phyloP scores from a whole-genome alignment of 1,284 basidiomycete species.

The Cryptococcus sp. region DNA sequence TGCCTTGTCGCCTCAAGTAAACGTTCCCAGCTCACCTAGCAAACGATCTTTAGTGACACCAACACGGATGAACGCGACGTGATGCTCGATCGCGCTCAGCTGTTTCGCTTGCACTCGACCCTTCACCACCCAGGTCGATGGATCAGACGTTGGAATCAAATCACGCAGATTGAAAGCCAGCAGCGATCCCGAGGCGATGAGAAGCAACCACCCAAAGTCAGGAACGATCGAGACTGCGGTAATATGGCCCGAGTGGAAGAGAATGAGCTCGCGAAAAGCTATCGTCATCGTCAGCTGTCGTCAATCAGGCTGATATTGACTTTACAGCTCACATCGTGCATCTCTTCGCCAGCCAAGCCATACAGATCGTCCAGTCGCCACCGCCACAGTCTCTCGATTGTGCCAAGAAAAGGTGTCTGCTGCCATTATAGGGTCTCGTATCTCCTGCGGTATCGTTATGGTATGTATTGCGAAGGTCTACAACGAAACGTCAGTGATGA shows the following conservation, averaged over 20 bases:
- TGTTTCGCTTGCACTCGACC: conserved; percentile 20
- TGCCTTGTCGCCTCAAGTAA: background rate
- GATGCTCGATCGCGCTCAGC: conserved; percentile 26
- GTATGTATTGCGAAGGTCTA: conserved; percentile 36
- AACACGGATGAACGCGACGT: conserved; percentile 29
- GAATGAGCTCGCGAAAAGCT: conserved; percentile 38
- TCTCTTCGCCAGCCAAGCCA: conserved; percentile 43
- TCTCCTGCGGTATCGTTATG: conserved; percentile 23
- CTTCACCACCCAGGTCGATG: conserved; percentile 31
- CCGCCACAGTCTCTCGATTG: conserved; percentile 30
- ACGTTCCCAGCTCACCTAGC: conserved; percentile 22
- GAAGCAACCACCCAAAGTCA: conserved; percentile 39
- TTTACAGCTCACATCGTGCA: conserved; percentile 4
- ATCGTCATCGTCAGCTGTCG: background rate
- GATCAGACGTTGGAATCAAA: conserved; percentile 37
- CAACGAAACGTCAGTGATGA: background rate
- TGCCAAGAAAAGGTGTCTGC: conserved; percentile 40
- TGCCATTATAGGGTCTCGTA: conserved; percentile 23
- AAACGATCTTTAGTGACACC: conserved; percentile 37
- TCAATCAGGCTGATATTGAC: background rate
- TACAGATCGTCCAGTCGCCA: conserved; percentile 27
- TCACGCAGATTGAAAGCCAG: conserved; percentile 31
- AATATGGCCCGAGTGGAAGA: conserved; percentile 26
- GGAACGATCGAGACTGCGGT: conserved; percentile 27
- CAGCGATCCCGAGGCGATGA: conserved; percentile 27